Percentiles rank a stretch among this genome's conserved stretches.
These are phyloP conservation scores for Mycena kentingensis DNA, from an alignment of 768 basidiomycete genomes.

Conservation along the genomic window DNA sequence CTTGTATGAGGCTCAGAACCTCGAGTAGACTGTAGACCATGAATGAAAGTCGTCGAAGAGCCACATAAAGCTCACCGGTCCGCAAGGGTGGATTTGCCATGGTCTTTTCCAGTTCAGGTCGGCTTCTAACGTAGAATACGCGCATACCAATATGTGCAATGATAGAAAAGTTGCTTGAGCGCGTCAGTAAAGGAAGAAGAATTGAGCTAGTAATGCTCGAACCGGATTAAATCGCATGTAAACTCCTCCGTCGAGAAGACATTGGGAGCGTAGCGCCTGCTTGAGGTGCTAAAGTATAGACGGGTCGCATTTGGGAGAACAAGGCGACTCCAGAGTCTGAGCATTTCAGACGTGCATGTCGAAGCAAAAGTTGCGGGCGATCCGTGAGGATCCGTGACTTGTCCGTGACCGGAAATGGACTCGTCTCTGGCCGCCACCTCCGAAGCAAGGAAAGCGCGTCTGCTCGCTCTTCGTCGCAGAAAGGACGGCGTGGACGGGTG, in stretches of 20 bases:
- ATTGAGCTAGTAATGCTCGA: slow-evolving; percentile 8
- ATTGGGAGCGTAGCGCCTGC: slow-evolving; percentile 33
- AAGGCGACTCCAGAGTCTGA: slow-evolving; percentile 34
- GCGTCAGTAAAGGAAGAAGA: neutral
- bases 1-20: slow-evolving; percentile 40
- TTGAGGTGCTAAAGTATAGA: slow-evolving; percentile 35
- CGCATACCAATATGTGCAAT: slow-evolving; percentile 88
- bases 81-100: slow-evolving; percentile 94
- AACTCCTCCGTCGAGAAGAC: slow-evolving; percentile 60
- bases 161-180: slow-evolving; percentile 84
- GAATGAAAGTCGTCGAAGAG: slow-evolving; percentile 6
- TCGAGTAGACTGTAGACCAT: slow-evolving; percentile 60
- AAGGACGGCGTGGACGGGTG: slow-evolving; percentile 64
- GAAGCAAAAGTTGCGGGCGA: neutral
- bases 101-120: slow-evolving; percentile 52
- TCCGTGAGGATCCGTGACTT: slow-evolving; percentile 1
- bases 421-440: slow-evolving; percentile 69
- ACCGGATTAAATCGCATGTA: slow-evolving; percentile 72
- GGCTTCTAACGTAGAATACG: neutral
- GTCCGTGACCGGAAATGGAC: slow-evolving; percentile 40
- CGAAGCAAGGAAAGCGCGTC: slow-evolving; percentile 78
- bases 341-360: slow-evolving; percentile 37
- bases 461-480: slow-evolving; percentile 72
- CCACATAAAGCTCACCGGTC: slow-evolving; percentile 59
- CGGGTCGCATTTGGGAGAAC: slow-evolving; percentile 29